Evolutionary conservation across 2,329 filamentous ascomycete species (phyloP).

Genomic region (Aspergillus sp.): DNA sequence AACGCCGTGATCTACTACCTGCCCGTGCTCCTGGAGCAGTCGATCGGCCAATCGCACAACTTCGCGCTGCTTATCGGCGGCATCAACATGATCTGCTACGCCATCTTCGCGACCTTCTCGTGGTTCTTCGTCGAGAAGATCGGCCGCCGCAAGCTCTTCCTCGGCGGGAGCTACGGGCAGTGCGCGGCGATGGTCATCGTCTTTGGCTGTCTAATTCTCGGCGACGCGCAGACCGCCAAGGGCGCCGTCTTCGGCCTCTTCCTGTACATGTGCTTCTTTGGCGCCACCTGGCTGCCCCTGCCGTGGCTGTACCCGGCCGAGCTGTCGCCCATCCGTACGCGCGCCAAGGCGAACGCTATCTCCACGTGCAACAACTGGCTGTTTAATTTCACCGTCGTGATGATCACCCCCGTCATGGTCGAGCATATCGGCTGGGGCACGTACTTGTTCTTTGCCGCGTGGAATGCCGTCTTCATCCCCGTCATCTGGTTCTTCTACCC

Average conservation of each 20-base stretch:
- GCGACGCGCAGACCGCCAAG: slow-evolving; percentile 9
- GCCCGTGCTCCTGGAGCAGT: slow-evolving; percentile 12
- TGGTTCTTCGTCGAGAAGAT: slow-evolving; percentile 17
- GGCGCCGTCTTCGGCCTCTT: slow-evolving; percentile 18
- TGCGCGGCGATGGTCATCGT: slow-evolving; percentile 14
- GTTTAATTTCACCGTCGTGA: slow-evolving; percentile 50
- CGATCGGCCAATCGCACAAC: slow-evolving; percentile 8
- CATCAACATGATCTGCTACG: slow-evolving; percentile 16
- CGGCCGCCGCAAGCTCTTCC: slow-evolving; percentile 14
- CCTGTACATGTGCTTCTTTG: slow-evolving; percentile 19
- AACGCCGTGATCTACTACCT: slow-evolving; percentile 17
- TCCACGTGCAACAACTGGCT: slow-evolving; percentile 50
- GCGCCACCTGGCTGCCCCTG: slow-evolving; percentile 51
- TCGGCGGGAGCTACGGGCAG: slow-evolving; percentile 11
- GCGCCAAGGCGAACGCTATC: slow-evolving; percentile 50
- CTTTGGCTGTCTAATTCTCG: slow-evolving; percentile 12
- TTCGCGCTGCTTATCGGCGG: slow-evolving; percentile 14
- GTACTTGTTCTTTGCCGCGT: slow-evolving; percentile 32
- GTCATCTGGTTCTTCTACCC: slow-evolving; percentile 50
- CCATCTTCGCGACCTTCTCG: slow-evolving; percentile 15
- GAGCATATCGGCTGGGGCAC: slow-evolving; percentile 28
- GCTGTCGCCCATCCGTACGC: slow-evolving; percentile 45
- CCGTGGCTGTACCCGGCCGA: slow-evolving; percentile 52
- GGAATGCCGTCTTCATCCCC: slow-evolving; percentile 41
- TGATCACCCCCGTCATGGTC: slow-evolving; percentile 38